Conservation (phyloP, 1,284 basidiomycete species). For the Grifola frondosa region DNA sequence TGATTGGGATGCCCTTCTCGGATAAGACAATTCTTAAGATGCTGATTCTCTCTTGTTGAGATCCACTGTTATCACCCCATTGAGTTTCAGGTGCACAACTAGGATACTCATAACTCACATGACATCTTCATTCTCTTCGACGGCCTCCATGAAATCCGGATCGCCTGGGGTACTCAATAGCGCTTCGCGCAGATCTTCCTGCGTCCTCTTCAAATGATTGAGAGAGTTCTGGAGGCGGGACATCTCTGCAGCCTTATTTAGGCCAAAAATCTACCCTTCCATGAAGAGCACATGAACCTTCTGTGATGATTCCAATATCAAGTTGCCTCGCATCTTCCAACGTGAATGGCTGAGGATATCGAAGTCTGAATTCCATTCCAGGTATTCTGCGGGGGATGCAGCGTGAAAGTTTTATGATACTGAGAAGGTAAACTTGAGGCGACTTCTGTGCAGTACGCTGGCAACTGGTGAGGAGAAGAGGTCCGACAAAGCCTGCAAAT, state of each 20-base stretch:
- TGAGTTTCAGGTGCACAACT: too few species aligned
- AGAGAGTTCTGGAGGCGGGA: conserved; percentile 74
- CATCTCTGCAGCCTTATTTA: conserved; percentile 64
- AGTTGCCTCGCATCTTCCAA: conserved; percentile 63
- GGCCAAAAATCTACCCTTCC: neutral
- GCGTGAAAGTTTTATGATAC: too few species aligned
- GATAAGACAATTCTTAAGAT: conserved; percentile 64
- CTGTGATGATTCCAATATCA: conserved; percentile 65
- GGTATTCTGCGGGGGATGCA: too few species aligned
- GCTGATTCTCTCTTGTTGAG: conserved; percentile 68
- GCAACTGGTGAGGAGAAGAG: too few species aligned
- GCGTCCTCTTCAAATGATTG: conserved; percentile 60
- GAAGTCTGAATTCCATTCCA: conserved; percentile 64
- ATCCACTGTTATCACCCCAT: conserved; percentile 45
- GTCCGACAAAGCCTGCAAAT: too few species aligned
- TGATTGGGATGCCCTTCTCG: conserved; percentile 53
- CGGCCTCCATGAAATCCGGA: conserved; percentile 45
- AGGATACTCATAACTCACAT: conserved; percentile 40
- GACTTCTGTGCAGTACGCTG: too few species aligned
- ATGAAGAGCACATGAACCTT: conserved; percentile 48
- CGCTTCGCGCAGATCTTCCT: conserved; percentile 53
- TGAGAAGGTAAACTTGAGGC: too few species aligned
- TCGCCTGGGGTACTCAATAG: conserved; percentile 38
- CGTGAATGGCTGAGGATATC: conserved; percentile 75
- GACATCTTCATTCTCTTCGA: conserved; percentile 52